phyloP scores from a whole-genome alignment of 352 stramenopile genomes.

The Lagenidium giganteum region DNA sequence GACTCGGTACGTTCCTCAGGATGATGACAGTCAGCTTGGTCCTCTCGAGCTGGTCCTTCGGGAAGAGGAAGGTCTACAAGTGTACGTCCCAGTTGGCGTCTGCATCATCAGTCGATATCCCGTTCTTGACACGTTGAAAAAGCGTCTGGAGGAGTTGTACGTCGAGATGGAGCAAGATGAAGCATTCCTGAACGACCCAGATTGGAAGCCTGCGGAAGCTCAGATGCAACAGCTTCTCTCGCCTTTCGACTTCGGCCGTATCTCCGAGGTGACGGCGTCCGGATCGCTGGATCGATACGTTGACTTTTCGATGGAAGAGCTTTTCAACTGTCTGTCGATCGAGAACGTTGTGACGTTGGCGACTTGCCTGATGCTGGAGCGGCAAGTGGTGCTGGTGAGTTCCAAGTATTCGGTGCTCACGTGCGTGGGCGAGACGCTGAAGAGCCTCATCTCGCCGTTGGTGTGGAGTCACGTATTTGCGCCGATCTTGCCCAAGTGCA shows the following conservation, averaged over 20 bases:
- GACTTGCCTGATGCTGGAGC: constrained; percentile 70
- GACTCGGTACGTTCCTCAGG: constrained; percentile 72
- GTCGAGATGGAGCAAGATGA: constrained; percentile 50
- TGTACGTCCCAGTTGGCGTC: constrained; percentile 70
- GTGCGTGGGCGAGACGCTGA: constrained; percentile 71
- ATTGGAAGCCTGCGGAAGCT: constrained; percentile 46
- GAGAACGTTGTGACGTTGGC: constrained; percentile 65
- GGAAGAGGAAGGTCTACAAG: constrained; percentile 76
- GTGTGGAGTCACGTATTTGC: constrained; percentile 86
- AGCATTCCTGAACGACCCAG: constrained; percentile 38
- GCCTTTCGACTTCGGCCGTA: constrained; percentile 52
- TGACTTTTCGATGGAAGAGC: constrained; percentile 79
- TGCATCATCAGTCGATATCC: constrained; percentile 80
- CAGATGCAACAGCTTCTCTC: constrained; percentile 62
- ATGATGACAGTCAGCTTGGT: constrained; percentile 56
- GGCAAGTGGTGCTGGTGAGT: constrained; percentile 75
- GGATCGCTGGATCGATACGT: constrained; percentile 48
- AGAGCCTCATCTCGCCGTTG: constrained; percentile 69
- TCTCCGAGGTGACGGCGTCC: constrained; percentile 19
- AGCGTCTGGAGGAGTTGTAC: constrained; percentile 61
- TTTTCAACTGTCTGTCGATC: constrained; percentile 76
- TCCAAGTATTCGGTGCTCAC: constrained; percentile 79
- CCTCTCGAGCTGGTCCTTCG: constrained; percentile 75
- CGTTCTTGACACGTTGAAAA: constrained; percentile 76
- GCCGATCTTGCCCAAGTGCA: constrained; percentile 71